These are phyloP conservation scores for Macaranga tanarius DNA, from an alignment of 441 rosid genomes.

Conservation along the genomic window DNA sequence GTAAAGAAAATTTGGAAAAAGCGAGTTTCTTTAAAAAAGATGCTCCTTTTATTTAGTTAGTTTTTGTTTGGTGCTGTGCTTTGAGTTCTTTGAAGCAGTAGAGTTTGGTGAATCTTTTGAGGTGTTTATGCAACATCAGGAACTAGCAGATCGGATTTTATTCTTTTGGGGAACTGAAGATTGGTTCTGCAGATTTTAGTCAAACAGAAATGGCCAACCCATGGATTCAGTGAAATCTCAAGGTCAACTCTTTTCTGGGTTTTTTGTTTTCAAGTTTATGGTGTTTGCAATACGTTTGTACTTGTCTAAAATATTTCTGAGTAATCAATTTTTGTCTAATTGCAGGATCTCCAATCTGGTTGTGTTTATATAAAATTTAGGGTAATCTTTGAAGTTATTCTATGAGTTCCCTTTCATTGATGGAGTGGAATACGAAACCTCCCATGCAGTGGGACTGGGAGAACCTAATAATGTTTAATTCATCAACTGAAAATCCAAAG, in stretches of 20 bases:
- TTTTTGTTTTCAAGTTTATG: conserved; percentile 11
- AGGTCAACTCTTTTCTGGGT: conserved; percentile 23
- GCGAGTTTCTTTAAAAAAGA: conserved; percentile 1
- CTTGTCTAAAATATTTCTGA: conserved; percentile 3
- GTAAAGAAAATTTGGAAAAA: conserved; percentile 19
- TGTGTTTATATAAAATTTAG: conserved; percentile 25
- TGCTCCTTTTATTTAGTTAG: conserved; percentile 1
- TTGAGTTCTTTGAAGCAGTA: conserved; percentile 5
- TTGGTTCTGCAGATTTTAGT: conserved; percentile 21
- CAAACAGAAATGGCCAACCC: conserved; percentile 17
- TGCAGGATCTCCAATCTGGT: conserved; percentile 43
- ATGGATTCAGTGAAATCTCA: conserved; percentile 27
- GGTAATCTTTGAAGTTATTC: conserved; percentile 25
- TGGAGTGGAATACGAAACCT: conserved; percentile 84
- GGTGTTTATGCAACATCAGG: conserved; percentile 11
- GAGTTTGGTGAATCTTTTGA: conserved; percentile 19
- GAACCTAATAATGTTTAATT: conserved; percentile 48
- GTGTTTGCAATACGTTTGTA: background rate
- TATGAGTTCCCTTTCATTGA: conserved; percentile 45
- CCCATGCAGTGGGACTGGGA: conserved; percentile 80
- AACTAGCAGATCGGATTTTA: conserved; percentile 4
- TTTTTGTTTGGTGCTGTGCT: conserved; percentile 3
- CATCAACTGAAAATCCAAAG: conserved; percentile 51
- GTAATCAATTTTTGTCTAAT: conserved; percentile 7
- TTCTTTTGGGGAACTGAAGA: conserved; percentile 2